phyloP scores from a whole-genome alignment of 352 stramenopile genomes.

The Phytophthora palmivora region DNA sequence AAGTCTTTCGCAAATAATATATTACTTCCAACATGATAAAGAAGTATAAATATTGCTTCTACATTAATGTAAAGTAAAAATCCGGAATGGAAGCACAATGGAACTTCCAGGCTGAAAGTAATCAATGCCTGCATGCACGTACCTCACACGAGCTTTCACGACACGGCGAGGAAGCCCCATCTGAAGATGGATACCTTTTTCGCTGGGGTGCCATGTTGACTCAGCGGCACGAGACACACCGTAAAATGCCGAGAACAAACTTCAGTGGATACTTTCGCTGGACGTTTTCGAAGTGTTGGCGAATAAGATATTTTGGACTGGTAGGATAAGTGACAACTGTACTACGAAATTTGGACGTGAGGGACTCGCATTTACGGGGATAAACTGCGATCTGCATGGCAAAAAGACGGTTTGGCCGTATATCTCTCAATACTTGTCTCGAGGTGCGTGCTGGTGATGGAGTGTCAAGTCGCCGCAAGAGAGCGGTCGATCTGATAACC shows the following conservation, averaged over 20 bases:
- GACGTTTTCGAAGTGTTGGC: slow-evolving; percentile 2
- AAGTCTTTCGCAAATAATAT: too few relatives aligned
- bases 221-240: slow-evolving; percentile 4
- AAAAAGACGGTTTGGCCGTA: slow-evolving; percentile 30
- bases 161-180: slow-evolving; percentile 13
- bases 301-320: slow-evolving; percentile 28
- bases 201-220: slow-evolving; percentile 9
- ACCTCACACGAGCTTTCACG: slow-evolving; percentile 1
- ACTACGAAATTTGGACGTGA: slow-evolving; percentile 3
- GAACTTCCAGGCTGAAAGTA: neutral
- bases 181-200: slow-evolving; percentile 26
- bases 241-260: slow-evolving; percentile 16
- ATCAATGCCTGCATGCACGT: neutral
- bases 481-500: slow-evolving; percentile 29
- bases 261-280: slow-evolving; percentile 29
- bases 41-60: too few relatives aligned
- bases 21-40: too few relatives aligned
- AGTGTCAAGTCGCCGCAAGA: slow-evolving; percentile 27
- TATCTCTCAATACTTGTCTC: slow-evolving; percentile 38
- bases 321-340: neutral
- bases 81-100: too few relatives aligned
- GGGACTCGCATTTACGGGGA: neutral
- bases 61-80: too few relatives aligned
- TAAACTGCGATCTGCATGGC: slow-evolving; percentile 12
- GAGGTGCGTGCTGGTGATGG: slow-evolving; percentile 20